Evolutionary conservation across 768 basidiomycete genomes (phyloP).

Genomic region (Boletus tylopilopsis): DNA sequence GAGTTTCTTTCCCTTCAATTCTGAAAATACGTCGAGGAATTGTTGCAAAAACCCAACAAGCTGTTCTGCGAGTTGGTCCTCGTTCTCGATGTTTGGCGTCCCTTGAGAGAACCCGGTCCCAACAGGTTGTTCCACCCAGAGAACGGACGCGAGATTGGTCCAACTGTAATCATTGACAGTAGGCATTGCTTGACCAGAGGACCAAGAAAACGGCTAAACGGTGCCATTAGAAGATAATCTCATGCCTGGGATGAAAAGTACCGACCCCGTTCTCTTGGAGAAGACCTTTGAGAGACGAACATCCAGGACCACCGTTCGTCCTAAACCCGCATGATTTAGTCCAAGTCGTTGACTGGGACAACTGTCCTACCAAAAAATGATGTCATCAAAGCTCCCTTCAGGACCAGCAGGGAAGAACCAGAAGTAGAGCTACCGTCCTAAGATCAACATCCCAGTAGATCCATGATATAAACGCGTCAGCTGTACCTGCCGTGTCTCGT

Average conservation of each 20-base stretch:
- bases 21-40: constrained; percentile 70
- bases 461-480: too few relatives aligned
- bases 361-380: constrained; percentile 62
- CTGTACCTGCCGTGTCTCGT: constrained; percentile 65
- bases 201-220: constrained; percentile 63
- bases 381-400: constrained; percentile 63
- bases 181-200: constrained; percentile 57
- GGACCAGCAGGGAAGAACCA: constrained; percentile 84
- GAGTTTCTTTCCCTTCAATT: constrained; percentile 68
- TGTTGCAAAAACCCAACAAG: constrained; percentile 62
- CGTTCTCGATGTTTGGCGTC: constrained; percentile 54
- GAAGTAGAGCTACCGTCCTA: constrained; percentile 58
- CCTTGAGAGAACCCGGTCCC: constrained; percentile 79
- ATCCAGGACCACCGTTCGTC: constrained; percentile 79
- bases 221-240: constrained; percentile 3
- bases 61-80: constrained; percentile 55
- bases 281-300: constrained; percentile 67
- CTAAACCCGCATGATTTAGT: constrained; percentile 29
- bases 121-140: constrained; percentile 81
- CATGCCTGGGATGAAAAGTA: constrained; percentile 18
- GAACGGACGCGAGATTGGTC: constrained; percentile 73
- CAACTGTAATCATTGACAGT: constrained; percentile 67
- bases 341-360: not conserved
- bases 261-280: constrained; percentile 73
- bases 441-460: not conserved